A percentile compares a stretch with the other conserved stretches of the same genome.
Evolutionary conservation across 2,329 filamentous ascomycete species (phyloP).

Genomic region (Monosporascus cannonballus): DNA sequence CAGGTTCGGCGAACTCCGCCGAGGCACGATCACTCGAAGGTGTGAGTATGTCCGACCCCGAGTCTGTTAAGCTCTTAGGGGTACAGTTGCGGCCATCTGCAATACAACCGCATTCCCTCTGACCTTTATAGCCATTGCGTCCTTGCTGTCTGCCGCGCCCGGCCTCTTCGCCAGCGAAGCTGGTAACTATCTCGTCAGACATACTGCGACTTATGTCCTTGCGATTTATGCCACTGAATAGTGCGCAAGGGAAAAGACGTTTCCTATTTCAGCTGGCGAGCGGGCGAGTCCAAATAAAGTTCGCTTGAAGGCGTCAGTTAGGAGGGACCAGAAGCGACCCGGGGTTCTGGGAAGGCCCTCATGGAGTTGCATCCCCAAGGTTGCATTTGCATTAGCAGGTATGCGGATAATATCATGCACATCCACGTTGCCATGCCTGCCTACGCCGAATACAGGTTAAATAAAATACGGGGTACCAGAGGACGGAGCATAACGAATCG

Average conservation of each 20-base stretch:
- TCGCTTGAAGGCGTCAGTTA: not conserved
- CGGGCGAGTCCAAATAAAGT: not conserved
- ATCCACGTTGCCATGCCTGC: not conserved
- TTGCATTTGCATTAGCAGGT: not conserved
- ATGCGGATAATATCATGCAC: not conserved
- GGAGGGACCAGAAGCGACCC: not conserved
- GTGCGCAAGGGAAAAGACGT: too few species aligned
- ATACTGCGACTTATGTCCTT: not conserved
- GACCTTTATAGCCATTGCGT: not conserved
- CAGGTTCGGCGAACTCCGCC: not conserved
- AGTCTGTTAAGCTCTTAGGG: not conserved
- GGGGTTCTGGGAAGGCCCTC: not conserved
- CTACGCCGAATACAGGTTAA: not conserved
- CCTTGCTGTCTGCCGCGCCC: not conserved
- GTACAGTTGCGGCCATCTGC: not conserved
- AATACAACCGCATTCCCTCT: not conserved
- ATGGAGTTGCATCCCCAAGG: not conserved
- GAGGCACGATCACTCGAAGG: slow-evolving; percentile 1
- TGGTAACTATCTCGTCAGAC: not conserved
- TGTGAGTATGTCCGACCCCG: not conserved
- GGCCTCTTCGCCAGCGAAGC: not conserved
- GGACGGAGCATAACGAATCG: too few species aligned
- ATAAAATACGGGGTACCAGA: too few species aligned
- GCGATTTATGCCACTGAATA: too few species aligned
- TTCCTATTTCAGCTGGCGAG: not conserved